Conservation (phyloP, 2,329 filamentous ascomycete species). For the Tolypocladium amazonense region DNA sequence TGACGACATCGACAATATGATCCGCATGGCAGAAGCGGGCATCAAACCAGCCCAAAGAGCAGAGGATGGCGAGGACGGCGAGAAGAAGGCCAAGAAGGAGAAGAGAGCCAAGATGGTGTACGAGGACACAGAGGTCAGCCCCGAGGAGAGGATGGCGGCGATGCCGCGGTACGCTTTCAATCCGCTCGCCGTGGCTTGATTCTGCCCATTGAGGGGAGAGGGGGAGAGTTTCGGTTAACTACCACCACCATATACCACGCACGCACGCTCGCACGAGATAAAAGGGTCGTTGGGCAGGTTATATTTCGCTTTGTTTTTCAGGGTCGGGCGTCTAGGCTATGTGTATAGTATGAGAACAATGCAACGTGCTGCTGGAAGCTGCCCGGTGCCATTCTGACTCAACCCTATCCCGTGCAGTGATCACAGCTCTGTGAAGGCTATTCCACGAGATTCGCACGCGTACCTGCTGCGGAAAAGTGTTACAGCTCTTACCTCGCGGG, state of each 20-base stretch:
- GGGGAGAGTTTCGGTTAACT: background rate
- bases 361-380: background rate
- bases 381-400: background rate
- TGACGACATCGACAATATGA: conserved; percentile 56
- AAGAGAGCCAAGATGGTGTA: conserved; percentile 68
- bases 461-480: background rate
- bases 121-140: conserved; percentile 66
- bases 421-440: too few species aligned
- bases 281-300: background rate
- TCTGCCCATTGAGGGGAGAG: background rate
- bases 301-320: background rate
- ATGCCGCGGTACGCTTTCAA: conserved; percentile 63
- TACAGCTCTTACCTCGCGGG: too few species aligned
- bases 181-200: background rate
- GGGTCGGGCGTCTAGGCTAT: background rate
- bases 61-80: conserved; percentile 32
- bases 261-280: background rate
- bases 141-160: conserved; percentile 80
- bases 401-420: background rate
- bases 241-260: background rate
- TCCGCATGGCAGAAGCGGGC: conserved; percentile 53
- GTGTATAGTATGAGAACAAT: background rate
- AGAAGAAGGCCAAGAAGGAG: conserved; percentile 57
- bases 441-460: background rate
- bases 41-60: conserved; percentile 35